phyloP scores from a whole-genome alignment of 2,329 filamentous ascomycete genomes.

The Apiospora rasikravindrae region DNA sequence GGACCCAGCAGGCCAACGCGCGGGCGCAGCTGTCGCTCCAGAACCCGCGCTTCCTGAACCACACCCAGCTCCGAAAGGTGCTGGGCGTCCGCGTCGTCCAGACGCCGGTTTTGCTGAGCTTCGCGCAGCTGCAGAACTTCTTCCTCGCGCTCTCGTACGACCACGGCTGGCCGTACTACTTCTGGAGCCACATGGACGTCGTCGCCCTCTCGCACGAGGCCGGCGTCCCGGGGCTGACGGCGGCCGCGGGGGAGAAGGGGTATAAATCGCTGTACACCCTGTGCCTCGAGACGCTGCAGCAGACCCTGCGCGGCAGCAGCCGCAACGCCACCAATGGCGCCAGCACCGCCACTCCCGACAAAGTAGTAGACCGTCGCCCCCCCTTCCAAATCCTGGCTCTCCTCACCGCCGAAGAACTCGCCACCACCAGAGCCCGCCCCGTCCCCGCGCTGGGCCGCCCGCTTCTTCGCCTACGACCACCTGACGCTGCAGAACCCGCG shows the following conservation, averaged over 20 bases:
- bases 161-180: conserved; percentile 54
- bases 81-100: conserved; percentile 58
- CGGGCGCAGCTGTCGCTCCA: conserved; percentile 53
- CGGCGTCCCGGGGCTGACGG: conserved; percentile 41
- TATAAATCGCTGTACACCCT: conserved; percentile 50
- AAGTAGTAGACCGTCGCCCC: conserved; percentile 35
- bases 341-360: conserved; percentile 22
- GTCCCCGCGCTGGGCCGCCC: conserved; percentile 53
- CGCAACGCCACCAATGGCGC: conserved; percentile 31
- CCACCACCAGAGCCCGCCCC: conserved; percentile 38
- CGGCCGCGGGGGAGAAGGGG: conserved; percentile 38
- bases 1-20: conserved; percentile 59
- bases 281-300: conserved; percentile 42
- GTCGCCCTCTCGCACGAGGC: conserved; percentile 50
- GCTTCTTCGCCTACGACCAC: conserved; percentile 65
- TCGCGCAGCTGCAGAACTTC: conserved; percentile 62
- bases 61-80: conserved; percentile 48
- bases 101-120: conserved; percentile 57
- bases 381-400: conserved; percentile 40
- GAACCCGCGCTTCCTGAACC: conserved; percentile 63
- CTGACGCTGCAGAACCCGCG: conserved; percentile 61
- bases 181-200: conserved; percentile 64
- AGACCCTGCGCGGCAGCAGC: conserved; percentile 28
- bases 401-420: conserved; percentile 36
- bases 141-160: conserved; percentile 52